These are phyloP conservation scores for Pelargonium cotyledonis DNA, from an alignment of 441 rosid species.

Conservation along the genomic window DNA sequence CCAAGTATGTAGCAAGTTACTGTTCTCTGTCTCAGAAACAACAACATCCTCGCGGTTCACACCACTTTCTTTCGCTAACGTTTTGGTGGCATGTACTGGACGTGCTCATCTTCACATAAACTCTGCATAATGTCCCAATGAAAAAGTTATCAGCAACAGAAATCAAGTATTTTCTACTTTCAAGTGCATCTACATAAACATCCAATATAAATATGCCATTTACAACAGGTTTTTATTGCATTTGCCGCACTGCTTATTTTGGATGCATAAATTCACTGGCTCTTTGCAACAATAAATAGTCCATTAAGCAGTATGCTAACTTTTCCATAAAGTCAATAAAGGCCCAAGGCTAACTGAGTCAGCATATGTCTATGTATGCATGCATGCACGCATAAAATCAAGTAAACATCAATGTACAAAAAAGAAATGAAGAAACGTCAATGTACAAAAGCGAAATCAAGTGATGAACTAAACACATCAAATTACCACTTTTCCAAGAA, in stretches of 20 bases:
- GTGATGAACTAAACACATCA: too few species aligned
- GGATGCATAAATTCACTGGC: too few species aligned
- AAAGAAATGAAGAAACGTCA: not conserved
- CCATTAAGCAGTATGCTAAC: too few species aligned
- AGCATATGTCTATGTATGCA: not conserved
- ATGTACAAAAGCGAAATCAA: not conserved
- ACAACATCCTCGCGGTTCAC: too few species aligned
- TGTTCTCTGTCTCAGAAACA: not conserved
- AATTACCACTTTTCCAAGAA: too few species aligned
- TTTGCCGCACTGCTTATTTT: not conserved
- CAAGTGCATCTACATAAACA: not conserved
- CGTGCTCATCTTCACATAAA: conserved; percentile 65
- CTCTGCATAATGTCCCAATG: conserved; percentile 36
- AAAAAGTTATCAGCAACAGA: not conserved
- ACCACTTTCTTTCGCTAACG: conserved; percentile 21
- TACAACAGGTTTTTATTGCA: not conserved
- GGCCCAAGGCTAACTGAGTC: not conserved
- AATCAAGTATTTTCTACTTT: not conserved
- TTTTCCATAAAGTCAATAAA: too few species aligned
- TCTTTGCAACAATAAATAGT: too few species aligned
- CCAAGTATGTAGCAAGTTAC: not conserved
- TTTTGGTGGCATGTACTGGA: conserved; percentile 71
- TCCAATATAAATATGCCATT: not conserved
- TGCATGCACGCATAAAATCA: not conserved
- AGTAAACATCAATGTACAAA: not conserved